Evolutionary conservation across 148 eudicot species (phyloP), one percentile per base, ranked within the genome.

Genomic region (Beta vulgaris): DNA sequence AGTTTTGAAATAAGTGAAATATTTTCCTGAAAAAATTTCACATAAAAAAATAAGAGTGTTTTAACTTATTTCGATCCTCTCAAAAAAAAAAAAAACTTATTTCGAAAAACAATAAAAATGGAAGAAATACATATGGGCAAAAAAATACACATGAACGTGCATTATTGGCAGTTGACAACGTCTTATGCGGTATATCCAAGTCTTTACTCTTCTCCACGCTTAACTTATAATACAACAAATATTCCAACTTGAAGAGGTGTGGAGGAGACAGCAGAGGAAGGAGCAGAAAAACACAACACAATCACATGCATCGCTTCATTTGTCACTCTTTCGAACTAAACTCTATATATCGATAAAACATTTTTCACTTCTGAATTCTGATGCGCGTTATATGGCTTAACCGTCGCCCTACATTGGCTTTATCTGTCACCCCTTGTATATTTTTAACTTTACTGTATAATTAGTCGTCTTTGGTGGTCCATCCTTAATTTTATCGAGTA

Each of bases 251-350:
- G n/a, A 57, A 72, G 75, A 40, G n/a, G 65, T 25, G 66, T n/a
- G n/a, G n/a, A n/a, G 26, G 39, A 13, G 36, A 15, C 6, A 23
- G 26, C 51, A 5, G 43, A 18, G n/a, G 35, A 34, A 31, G 28
- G 15, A 69, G 25, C 75, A 39, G 15, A 40, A 72, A 57, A 58
- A 57, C 64, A 73, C 55, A 73, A 29, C 31, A 73, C 26, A 19
- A 59, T 65, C 69, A 43, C 77, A 73, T 73, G 77, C 69, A 61
- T 61, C 42, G n/a, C 62, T 37, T 46, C 36, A 44, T 44, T 25
- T 69, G 32, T 67, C 70, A 25, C 26, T 23, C 57, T 51, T 51
- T 51, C 23, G n/a, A n/a, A n/a, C n/a, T 43, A 39, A 43, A 43
- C 48, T 43, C 0, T 13, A 16, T 63, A 36, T 14, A 18, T 35